Evolutionary conservation across 164 flowering plant genomes (phyloP).

Genomic region (Litsea cubeba): DNA sequence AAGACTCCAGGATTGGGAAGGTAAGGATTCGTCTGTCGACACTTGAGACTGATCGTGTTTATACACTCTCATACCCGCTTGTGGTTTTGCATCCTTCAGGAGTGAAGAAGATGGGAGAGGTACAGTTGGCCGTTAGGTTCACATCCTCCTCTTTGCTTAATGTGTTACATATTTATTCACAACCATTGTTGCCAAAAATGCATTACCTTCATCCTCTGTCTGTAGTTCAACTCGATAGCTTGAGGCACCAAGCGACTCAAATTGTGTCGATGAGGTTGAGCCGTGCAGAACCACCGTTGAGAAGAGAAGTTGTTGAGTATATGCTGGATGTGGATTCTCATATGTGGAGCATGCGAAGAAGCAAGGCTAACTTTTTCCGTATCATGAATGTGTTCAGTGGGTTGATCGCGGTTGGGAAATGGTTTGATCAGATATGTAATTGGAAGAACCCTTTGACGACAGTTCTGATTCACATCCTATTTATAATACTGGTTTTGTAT

Average conservation of each 20-base stretch:
- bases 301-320: conserved; percentile 53
- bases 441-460: conserved; percentile 49
- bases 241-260: conserved; percentile 42
- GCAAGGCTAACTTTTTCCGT: conserved; percentile 45
- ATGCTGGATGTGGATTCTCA: conserved; percentile 53
- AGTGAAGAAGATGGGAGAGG: conserved; percentile 59
- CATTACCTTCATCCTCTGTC: conserved; percentile 46
- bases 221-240: conserved; percentile 30
- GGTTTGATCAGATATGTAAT: conserved; percentile 34
- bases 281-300: conserved; percentile 55
- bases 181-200: conserved; percentile 46
- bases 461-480: conserved; percentile 31
- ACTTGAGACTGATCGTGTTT: conserved; percentile 41
- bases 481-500: conserved; percentile 23
- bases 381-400: conserved; percentile 25
- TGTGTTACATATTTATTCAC: conserved; percentile 30
- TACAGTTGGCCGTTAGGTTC: conserved; percentile 55
- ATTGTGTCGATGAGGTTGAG: conserved; percentile 32
- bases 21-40: conserved; percentile 54
- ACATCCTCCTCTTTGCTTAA: conserved; percentile 32
- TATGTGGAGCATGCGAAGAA: conserved; percentile 47
- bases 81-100: conserved; percentile 41
- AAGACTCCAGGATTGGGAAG: conserved; percentile 48
- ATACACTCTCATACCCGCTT: conserved; percentile 53
- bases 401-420: conserved; percentile 20